phyloP scores from a whole-genome alignment of 768 basidiomycete genomes.

The Saitozyma sp. region DNA sequence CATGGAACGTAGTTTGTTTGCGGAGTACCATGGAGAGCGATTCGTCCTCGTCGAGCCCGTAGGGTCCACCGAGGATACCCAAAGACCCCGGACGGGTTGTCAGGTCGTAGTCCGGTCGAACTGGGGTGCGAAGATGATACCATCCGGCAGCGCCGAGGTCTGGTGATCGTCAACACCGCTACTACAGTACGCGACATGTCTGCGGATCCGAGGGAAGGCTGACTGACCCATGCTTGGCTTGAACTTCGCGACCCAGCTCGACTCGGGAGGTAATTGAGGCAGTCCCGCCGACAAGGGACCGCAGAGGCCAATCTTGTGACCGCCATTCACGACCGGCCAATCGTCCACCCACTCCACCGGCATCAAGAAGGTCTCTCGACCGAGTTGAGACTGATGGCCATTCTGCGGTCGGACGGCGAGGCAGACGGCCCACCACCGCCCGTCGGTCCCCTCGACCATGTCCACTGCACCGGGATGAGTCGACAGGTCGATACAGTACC shows the following conservation, averaged over 20 bases:
- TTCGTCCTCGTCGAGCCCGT: conserved; percentile 20
- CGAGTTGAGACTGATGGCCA: conserved; percentile 38
- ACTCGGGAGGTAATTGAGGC: too few species aligned
- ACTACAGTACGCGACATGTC: too few species aligned
- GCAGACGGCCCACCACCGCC: conserved; percentile 49
- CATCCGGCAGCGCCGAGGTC: conserved; percentile 13
- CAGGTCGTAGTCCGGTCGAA: conserved; percentile 9
- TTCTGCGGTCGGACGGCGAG: conserved; percentile 30
- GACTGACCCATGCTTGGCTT: too few species aligned
- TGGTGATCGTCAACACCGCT: not conserved
- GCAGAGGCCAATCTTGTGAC: too few species aligned
- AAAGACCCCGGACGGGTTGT: conserved; percentile 10
- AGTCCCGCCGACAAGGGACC: too few species aligned
- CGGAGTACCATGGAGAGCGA: conserved; percentile 18
- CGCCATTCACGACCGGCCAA: conserved; percentile 15
- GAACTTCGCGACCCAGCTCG: too few species aligned
- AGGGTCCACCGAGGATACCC: conserved; percentile 16
- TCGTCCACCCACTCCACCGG: conserved; percentile 49
- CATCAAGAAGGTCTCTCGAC: conserved; percentile 54
- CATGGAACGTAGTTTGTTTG: conserved; percentile 21
- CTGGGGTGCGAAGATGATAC: conserved; percentile 26
- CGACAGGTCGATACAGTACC: not conserved
- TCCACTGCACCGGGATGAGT: conserved; percentile 33
- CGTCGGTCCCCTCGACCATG: conserved; percentile 51
- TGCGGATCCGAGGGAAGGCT: too few species aligned